Evolutionary conservation across 2,329 filamentous ascomycete genomes (phyloP).

Genomic region (Fusarium mundagurra): DNA sequence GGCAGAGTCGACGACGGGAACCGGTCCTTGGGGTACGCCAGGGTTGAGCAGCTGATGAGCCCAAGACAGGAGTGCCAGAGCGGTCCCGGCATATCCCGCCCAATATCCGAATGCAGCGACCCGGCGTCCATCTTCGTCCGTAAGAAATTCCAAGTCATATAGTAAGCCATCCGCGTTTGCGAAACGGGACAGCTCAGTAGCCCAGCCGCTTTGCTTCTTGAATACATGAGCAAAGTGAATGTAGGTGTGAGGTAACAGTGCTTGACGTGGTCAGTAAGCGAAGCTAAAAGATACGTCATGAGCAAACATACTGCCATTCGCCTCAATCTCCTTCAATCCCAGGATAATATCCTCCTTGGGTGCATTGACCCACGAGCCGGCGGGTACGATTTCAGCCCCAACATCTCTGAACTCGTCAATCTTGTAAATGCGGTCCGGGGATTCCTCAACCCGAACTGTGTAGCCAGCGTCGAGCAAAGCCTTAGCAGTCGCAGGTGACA

Average conservation of each 20-base stretch:
- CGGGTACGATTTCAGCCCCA: accelerated
- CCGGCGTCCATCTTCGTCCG: accelerated
- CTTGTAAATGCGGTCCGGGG: not conserved
- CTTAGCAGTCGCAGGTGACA: not conserved
- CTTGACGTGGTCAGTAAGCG: not conserved
- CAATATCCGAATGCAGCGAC: not conserved
- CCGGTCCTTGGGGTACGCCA: not conserved
- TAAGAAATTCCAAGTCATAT: not conserved
- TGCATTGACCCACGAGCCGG: not conserved
- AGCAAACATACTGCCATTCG: not conserved
- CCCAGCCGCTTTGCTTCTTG: not conserved
- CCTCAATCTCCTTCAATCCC: not conserved
- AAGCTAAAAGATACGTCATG: too few relatives aligned
- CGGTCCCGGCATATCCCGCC: not conserved
- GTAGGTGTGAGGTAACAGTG: not conserved
- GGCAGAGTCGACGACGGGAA: not conserved
- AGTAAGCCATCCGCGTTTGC: not conserved
- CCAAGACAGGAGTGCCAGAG: not conserved
- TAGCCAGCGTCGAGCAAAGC: not conserved
- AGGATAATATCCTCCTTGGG: not conserved
- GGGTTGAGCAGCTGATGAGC: not conserved
- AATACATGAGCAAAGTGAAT: not conserved
- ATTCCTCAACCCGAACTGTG: not conserved
- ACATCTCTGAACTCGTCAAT: not conserved
- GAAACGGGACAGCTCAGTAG: not conserved